phyloP scores from a whole-genome alignment of 306 rosid species.

The Corylus avellana region DNA sequence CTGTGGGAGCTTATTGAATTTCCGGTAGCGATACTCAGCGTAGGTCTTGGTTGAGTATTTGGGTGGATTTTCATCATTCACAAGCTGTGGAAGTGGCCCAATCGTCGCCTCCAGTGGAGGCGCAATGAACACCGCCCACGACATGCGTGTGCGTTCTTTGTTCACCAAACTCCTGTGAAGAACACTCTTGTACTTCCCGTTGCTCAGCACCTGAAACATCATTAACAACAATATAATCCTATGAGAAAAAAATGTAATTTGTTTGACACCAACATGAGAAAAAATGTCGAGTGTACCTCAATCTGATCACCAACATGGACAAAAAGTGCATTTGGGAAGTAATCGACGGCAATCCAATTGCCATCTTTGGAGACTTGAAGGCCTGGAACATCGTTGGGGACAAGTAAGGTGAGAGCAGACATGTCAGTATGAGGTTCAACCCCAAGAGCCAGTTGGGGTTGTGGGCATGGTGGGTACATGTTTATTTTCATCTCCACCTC shows the following conservation, averaged over 20 bases:
- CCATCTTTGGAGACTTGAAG: constrained; percentile 57
- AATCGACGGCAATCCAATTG: constrained; percentile 53
- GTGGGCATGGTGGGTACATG: constrained; percentile 79
- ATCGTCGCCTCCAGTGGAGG: constrained; percentile 51
- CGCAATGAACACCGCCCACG: constrained; percentile 62
- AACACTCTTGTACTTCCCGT: constrained; percentile 66
- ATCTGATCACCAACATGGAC: constrained; percentile 66
- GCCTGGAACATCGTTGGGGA: constrained; percentile 60
- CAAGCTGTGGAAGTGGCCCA: constrained; percentile 53
- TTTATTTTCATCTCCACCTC: constrained; percentile 74
- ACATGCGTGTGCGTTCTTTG: constrained; percentile 57
- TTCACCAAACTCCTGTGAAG: constrained; percentile 70
- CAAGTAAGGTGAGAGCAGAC: constrained; percentile 61
- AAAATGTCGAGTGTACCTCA: constrained; percentile 33
- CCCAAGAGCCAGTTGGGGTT: constrained; percentile 64
- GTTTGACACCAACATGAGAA: too few relatives aligned
- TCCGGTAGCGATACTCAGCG: constrained; percentile 60
- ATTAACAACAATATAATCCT: too few relatives aligned
- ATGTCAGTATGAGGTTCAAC: constrained; percentile 81
- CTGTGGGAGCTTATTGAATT: constrained; percentile 65
- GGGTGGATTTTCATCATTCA: constrained; percentile 43
- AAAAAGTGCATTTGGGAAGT: constrained; percentile 47
- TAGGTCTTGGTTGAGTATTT: constrained; percentile 63
- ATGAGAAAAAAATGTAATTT: too few relatives aligned
- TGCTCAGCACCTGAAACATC: constrained; percentile 49